These are phyloP conservation scores for Ehretia macrophylla DNA, from an alignment of 257 asterid species.

Conservation along the genomic window DNA sequence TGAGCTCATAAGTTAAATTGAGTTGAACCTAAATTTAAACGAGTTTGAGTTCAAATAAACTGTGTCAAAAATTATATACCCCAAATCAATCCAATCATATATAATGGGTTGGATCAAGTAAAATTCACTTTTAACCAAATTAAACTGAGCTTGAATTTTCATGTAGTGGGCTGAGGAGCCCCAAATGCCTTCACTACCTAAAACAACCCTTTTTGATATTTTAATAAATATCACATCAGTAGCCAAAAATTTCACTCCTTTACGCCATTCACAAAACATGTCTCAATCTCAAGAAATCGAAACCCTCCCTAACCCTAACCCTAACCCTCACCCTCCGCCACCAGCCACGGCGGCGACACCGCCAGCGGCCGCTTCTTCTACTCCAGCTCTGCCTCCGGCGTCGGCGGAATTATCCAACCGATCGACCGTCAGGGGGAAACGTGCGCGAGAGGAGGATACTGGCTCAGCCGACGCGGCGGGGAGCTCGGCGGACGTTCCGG, in stretches of 20 bases:
- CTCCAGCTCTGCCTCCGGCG: constrained; percentile 7
- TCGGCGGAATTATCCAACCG: constrained; percentile 27
- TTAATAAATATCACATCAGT: too few relatives aligned
- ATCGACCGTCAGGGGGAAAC: constrained; percentile 33
- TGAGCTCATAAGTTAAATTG: too few relatives aligned
- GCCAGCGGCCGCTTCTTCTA: not conserved
- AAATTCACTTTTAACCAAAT: too few relatives aligned
- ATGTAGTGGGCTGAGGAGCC: too few relatives aligned
- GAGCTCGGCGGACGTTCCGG: constrained; percentile 43
- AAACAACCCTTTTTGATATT: too few relatives aligned
- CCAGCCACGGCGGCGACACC: constrained; percentile 6
- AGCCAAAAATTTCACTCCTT: not conserved
- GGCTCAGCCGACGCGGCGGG: constrained; percentile 32
- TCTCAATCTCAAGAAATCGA: constrained; percentile 28
- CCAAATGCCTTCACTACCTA: too few relatives aligned
- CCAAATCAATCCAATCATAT: too few relatives aligned
- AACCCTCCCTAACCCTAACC: constrained; percentile 32
- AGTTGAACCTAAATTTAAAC: too few relatives aligned
- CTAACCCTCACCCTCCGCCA: constrained; percentile 15
- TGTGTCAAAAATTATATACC: too few relatives aligned
- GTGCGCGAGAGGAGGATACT: constrained; percentile 62
- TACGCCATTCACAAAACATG: constrained; percentile 25
- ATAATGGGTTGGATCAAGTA: too few relatives aligned
- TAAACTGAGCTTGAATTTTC: too few relatives aligned
- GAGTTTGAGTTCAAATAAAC: too few relatives aligned